Conservation (phyloP, 345 rosid species). For the Salix arbutifolia region DNA sequence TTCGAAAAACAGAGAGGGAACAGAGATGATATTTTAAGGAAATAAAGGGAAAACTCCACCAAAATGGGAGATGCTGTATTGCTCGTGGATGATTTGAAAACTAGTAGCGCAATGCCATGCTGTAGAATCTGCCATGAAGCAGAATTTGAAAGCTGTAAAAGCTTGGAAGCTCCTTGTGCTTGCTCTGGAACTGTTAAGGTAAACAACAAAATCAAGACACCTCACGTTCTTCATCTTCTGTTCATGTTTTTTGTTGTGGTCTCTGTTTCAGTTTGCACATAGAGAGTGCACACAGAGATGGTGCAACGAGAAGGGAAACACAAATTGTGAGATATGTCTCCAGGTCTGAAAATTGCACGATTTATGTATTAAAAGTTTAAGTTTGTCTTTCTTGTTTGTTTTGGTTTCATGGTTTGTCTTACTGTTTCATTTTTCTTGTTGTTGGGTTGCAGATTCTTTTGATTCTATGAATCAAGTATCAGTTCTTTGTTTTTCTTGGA, state of each 20-base stretch:
- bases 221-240: neutral
- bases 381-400: neutral
- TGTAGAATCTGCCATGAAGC: slow-evolving; percentile 95
- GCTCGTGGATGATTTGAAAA: slow-evolving; percentile 43
- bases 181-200: slow-evolving; percentile 96
- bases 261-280: slow-evolving; percentile 56
- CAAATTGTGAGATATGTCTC: slow-evolving; percentile 89
- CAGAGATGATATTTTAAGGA: neutral
- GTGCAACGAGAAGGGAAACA: slow-evolving; percentile 97
- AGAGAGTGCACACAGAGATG: slow-evolving; percentile 96
- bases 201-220: neutral
- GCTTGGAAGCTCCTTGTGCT: slow-evolving; percentile 88
- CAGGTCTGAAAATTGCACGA: slow-evolving; percentile 44
- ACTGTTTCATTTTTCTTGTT: neutral
- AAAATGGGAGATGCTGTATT: slow-evolving; percentile 56
- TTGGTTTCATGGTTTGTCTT: neutral
- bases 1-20: slow-evolving; percentile 18
- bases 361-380: neutral
- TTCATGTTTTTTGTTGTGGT: neutral
- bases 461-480: neutral
- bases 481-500: neutral
- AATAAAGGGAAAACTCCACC: neutral
- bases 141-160: slow-evolving; percentile 51
- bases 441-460: neutral
- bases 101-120: slow-evolving; percentile 29